Evolutionary conservation across 192 early-diverging fungal genomes (phyloP).

Genomic region (Coemansia sp.): DNA sequence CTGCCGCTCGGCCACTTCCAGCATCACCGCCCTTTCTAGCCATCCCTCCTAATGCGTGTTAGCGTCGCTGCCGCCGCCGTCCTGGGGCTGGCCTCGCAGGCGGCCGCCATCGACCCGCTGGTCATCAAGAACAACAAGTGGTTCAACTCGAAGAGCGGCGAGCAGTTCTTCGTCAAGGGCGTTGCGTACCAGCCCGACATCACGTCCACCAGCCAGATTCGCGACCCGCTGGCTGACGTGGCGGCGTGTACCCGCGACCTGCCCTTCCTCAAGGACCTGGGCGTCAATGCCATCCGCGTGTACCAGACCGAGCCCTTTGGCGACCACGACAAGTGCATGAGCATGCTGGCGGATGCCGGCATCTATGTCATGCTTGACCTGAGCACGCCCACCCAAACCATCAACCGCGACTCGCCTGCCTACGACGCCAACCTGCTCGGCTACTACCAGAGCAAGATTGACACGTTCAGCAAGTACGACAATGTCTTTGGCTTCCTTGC

Average conservation of each 20-base stretch:
- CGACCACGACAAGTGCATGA: slow-evolving; percentile 71
- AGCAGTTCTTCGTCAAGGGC: slow-evolving; percentile 72
- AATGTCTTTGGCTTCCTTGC: slow-evolving; percentile 66
- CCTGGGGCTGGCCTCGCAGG: slow-evolving; percentile 30
- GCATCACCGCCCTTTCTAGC: not conserved
- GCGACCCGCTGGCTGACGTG: slow-evolving; percentile 59
- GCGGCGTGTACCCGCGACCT: slow-evolving; percentile 58
- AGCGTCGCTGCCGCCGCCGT: slow-evolving; percentile 16
- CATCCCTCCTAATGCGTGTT: slow-evolving; percentile 45
- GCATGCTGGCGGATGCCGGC: slow-evolving; percentile 53
- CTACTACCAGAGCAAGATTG: slow-evolving; percentile 55
- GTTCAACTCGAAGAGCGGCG: slow-evolving; percentile 63
- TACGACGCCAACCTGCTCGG: slow-evolving; percentile 54
- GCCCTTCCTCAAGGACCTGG: slow-evolving; percentile 59
- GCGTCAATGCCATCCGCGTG: slow-evolving; percentile 65
- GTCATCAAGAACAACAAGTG: slow-evolving; percentile 65
- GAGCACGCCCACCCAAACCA: slow-evolving; percentile 51
- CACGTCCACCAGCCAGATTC: slow-evolving; percentile 21
- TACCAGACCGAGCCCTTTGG: slow-evolving; percentile 59
- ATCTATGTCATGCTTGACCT: slow-evolving; percentile 73
- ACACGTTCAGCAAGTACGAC: slow-evolving; percentile 58
- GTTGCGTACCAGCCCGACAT: slow-evolving; percentile 67
- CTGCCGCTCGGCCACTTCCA: not conserved
- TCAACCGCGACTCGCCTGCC: slow-evolving; percentile 60
- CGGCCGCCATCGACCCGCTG: slow-evolving; percentile 54